phyloP scores from a whole-genome alignment of 305 asterid species.

The Solanum hybrid region DNA sequence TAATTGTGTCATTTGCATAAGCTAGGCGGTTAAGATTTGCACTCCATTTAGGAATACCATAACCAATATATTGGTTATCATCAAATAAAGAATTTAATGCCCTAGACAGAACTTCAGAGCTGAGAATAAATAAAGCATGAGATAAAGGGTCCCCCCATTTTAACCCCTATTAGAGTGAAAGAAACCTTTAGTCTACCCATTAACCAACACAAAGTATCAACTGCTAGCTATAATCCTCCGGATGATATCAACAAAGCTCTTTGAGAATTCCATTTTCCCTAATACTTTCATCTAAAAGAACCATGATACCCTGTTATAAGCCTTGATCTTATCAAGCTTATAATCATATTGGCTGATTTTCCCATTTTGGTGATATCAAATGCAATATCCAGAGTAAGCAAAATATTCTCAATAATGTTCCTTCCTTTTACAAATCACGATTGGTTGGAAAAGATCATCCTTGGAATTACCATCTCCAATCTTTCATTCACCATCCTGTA shows the following conservation, averaged over 20 bases:
- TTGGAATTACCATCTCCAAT: background rate
- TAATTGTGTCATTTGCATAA: background rate
- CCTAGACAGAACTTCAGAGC: background rate
- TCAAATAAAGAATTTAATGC: background rate
- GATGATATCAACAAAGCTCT: background rate
- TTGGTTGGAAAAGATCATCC: background rate
- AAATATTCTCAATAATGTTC: background rate
- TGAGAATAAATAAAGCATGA: background rate
- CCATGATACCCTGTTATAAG: background rate
- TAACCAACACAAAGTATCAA: background rate
- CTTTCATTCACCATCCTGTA: background rate
- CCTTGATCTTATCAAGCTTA: background rate
- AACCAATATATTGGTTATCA: too few relatives aligned
- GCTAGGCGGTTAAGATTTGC: background rate
- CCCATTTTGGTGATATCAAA: background rate
- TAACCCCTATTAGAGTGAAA: background rate
- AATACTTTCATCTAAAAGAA: background rate
- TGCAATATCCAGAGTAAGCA: background rate
- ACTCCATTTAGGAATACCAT: background rate
- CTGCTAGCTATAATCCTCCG: background rate
- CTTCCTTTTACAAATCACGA: background rate
- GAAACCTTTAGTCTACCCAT: background rate
- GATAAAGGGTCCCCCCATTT: background rate
- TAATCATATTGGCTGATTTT: too few relatives aligned
- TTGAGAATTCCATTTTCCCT: background rate